phyloP scores from a whole-genome alignment of 306 rosid genomes.

The Pyrus betulifolia region DNA sequence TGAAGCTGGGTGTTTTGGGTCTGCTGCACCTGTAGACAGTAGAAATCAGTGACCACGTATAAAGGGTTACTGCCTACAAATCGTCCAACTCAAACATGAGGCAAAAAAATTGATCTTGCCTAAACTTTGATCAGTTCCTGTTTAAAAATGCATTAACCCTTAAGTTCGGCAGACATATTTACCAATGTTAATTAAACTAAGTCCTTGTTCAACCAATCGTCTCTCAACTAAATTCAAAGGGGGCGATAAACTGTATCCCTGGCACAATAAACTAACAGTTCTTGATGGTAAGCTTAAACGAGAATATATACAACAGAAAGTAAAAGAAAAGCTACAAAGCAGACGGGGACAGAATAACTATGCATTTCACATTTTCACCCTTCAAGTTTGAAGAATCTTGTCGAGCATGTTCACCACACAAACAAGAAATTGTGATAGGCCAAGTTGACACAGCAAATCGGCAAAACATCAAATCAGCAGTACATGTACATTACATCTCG shows the following conservation, averaged over 20 bases:
- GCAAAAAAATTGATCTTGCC: neutral
- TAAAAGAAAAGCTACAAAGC: neutral
- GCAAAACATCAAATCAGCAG: neutral
- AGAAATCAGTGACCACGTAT: neutral
- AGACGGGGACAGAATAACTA: neutral
- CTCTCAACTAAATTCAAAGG: neutral
- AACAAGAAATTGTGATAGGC: neutral
- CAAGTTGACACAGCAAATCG: neutral
- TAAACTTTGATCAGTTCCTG: neutral
- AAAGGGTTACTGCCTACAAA: neutral
- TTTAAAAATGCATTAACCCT: neutral
- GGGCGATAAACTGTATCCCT: neutral
- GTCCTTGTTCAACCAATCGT: neutral
- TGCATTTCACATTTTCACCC: neutral
- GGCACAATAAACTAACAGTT: neutral
- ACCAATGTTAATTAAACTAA: neutral
- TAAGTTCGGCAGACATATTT: neutral
- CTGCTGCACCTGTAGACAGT: conserved; percentile 34
- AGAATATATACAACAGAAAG: neutral
- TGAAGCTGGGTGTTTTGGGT: conserved; percentile 45
- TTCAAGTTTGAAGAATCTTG: neutral
- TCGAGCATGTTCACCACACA: neutral
- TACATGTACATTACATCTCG: neutral
- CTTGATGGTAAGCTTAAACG: neutral
- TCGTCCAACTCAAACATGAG: neutral